Evolutionary conservation across 2,329 filamentous ascomycete species (phyloP), one percentile per base, ranked within the genome.

Genomic region (Exophiala sp.): DNA sequence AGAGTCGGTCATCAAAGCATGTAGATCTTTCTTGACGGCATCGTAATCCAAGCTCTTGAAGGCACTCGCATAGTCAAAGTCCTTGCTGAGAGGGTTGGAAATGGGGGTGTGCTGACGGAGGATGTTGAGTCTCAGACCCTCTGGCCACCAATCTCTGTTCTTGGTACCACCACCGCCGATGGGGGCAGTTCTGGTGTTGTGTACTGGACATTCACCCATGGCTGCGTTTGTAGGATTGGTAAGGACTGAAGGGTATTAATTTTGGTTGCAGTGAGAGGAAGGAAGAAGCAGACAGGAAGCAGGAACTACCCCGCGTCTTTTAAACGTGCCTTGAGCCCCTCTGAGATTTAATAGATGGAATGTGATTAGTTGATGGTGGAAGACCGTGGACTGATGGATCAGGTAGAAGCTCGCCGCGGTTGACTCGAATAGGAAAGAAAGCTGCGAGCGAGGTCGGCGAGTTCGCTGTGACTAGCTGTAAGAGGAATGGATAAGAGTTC

Each of bases 121-220:
- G 65, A 90, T 84, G 74, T 86, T 83, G 62, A 89, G 76, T 66
- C 76, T 81, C 59, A 91, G 72, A 63, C 79, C 74, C 54, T 84
- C 78, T 50, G 88, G 87, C 87, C 87, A 91, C 84, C 86, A 89
- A 76, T 91, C 85, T 50, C 64, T 66, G 75, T 85, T 89, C 57
- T 76, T 74, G 63, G 85, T 87, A 65, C 87, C 88, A 63, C 81
- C 81, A 62, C 85, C 86, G 53, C 63, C 71, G 42, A 72, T 61
- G 56, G 72, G 72, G 69, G 66, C 62, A 8, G 42, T 33, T 47
- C 44, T 46, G 48, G 34, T 47, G n/a, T 51, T 40, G 46, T 36
- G 21, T 32, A 59, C 54, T 38, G 57, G 57, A 47, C 57, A 59
- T 36, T 59, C 47, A 42, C 49, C 50, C 54, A 57, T 53, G 45